Evolutionary conservation across 2,329 filamentous ascomycete species (phyloP).

Genomic region (Madurella fahalii): DNA sequence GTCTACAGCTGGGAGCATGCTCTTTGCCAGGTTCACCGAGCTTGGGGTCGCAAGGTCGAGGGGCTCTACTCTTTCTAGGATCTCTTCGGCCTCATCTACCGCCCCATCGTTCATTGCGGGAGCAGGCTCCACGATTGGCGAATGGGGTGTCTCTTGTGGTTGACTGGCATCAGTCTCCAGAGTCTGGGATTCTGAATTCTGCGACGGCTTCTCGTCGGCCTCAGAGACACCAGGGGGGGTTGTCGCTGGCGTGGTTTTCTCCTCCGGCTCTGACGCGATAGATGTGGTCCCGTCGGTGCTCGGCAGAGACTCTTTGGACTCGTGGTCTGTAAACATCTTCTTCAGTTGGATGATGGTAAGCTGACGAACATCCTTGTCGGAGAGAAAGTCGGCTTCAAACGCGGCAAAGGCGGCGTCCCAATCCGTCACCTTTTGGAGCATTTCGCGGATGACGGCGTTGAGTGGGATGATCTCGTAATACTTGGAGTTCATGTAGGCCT

Average conservation of each 20-base stretch:
- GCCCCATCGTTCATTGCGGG: slow-evolving; percentile 20
- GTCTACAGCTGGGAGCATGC: slow-evolving; percentile 10
- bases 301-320: slow-evolving; percentile 70
- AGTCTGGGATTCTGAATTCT: slow-evolving; percentile 6
- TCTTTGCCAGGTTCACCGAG: slow-evolving; percentile 30
- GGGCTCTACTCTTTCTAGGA: slow-evolving; percentile 46
- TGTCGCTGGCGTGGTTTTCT: slow-evolving; percentile 42
- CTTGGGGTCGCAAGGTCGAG: slow-evolving; percentile 45
- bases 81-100: slow-evolving; percentile 17
- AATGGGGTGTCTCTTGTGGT: slow-evolving; percentile 13
- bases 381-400: slow-evolving; percentile 90
- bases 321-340: slow-evolving; percentile 90
- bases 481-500: slow-evolving; percentile 86
- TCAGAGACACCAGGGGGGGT: slow-evolving; percentile 26
- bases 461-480: slow-evolving; percentile 97
- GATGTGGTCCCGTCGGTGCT: slow-evolving; percentile 58
- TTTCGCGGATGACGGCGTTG: slow-evolving; percentile 81
- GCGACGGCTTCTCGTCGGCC: slow-evolving; percentile 23
- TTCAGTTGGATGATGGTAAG: slow-evolving; percentile 88
- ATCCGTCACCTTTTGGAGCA: slow-evolving; percentile 86
- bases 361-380: slow-evolving; percentile 92
- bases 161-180: slow-evolving; percentile 17
- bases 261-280: slow-evolving; percentile 40
- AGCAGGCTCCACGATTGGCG: slow-evolving; percentile 12
- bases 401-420: slow-evolving; percentile 90